phyloP scores from a whole-genome alignment of 2,329 filamentous ascomycete species.

The Saccharata proteae region DNA sequence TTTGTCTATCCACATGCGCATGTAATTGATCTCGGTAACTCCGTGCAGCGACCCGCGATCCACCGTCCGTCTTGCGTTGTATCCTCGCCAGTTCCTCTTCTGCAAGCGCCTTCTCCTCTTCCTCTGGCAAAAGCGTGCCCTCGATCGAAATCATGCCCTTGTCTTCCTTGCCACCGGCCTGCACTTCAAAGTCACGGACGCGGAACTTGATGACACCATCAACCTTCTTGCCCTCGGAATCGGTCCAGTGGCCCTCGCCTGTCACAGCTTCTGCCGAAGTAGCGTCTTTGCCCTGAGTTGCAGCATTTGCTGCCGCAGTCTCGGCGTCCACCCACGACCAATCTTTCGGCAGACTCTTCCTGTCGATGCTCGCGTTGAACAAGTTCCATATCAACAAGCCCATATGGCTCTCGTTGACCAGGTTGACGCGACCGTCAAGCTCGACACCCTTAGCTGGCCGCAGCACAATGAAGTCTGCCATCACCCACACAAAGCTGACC shows the following conservation, averaged over 20 bases:
- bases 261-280: conserved; percentile 32
- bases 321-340: conserved; percentile 71
- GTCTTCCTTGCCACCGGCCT: conserved; percentile 49
- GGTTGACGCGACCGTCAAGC: conserved; percentile 70
- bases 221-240: conserved; percentile 55
- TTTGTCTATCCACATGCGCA: no score
- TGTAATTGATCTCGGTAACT: no score
- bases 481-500: conserved; percentile 78
- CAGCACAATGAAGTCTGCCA: conserved; percentile 75
- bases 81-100: conserved; percentile 7
- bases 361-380: conserved; percentile 82
- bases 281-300: conserved; percentile 8
- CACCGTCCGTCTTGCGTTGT: no score
- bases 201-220: conserved; percentile 61
- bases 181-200: conserved; percentile 71
- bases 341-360: conserved; percentile 56
- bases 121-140: conserved; percentile 66
- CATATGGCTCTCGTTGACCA: conserved; percentile 81
- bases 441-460: conserved; percentile 59
- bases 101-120: conserved; percentile 45
- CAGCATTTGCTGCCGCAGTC: conserved; percentile 12
- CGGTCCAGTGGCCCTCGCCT: conserved; percentile 57
- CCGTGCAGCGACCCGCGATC: no score
- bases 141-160: conserved; percentile 76
- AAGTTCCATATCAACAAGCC: conserved; percentile 82